Conservation (phyloP, 805 yeast species). For the Komagataella pseudopastoris region DNA sequence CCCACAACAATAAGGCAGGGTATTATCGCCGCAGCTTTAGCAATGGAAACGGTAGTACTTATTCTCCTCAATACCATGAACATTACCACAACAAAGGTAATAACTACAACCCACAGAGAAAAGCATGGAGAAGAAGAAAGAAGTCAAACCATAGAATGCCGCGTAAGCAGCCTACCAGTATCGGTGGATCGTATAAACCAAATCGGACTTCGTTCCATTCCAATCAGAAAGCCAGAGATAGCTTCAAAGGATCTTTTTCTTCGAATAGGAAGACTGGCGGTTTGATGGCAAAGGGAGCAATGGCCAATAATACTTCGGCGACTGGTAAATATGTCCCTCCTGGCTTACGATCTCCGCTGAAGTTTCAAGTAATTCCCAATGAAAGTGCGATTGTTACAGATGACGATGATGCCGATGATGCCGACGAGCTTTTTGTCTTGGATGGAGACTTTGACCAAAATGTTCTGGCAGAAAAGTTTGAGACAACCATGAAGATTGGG, state of each 20-base stretch:
- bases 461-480: slow-evolving; percentile 1
- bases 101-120: slow-evolving; percentile 10
- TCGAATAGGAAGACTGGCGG: slow-evolving; percentile 7
- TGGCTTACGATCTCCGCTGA: slow-evolving; percentile 39
- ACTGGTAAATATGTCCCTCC: slow-evolving; percentile 63
- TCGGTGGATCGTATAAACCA: neutral
- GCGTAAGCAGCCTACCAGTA: neutral
- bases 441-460: slow-evolving; percentile 17
- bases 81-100: slow-evolving; percentile 9
- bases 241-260: slow-evolving; percentile 4
- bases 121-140: slow-evolving; percentile 5
- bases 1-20: slow-evolving; percentile 4
- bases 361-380: slow-evolving; percentile 8
- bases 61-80: slow-evolving; percentile 4
- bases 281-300: slow-evolving; percentile 4
- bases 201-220: neutral
- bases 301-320: slow-evolving; percentile 11
- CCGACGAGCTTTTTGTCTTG: slow-evolving; percentile 23
- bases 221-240: neutral
- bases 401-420: slow-evolving; percentile 14
- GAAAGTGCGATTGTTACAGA: slow-evolving; percentile 16
- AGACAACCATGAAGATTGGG: slow-evolving; percentile 1
- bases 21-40: neutral
- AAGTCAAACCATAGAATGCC: slow-evolving; percentile 1
- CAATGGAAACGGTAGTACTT: slow-evolving; percentile 7